Evolutionary conservation across 495 filamentous ascomycete genomes (phyloP).

Genomic region (Bombardia bombarda): DNA sequence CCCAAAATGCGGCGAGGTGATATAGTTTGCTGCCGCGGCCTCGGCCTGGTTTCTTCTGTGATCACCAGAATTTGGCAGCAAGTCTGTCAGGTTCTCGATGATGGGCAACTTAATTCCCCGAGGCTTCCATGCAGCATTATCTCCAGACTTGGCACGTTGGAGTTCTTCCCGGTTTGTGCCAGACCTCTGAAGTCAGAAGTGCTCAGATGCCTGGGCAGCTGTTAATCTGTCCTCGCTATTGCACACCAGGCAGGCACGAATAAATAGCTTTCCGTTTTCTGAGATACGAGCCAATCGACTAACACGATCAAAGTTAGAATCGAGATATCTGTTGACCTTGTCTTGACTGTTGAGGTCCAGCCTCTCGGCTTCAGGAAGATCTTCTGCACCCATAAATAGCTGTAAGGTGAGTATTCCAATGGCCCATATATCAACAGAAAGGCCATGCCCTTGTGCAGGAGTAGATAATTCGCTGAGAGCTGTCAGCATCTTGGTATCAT

Average conservation of each 20-base stretch:
- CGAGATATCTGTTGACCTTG: constrained; percentile 7
- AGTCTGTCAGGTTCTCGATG: constrained; percentile 8
- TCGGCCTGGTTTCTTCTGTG: too few relatives aligned
- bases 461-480: constrained; percentile 15
- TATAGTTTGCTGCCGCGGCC: too few relatives aligned
- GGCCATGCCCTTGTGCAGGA: constrained; percentile 12
- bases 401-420: constrained; percentile 29
- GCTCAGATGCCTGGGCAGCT: constrained; percentile 64
- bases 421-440: constrained; percentile 40
- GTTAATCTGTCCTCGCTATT: constrained; percentile 65
- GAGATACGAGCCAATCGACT: constrained; percentile 67
- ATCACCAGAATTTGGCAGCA: too few relatives aligned
- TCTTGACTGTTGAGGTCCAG: constrained; percentile 9
- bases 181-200: constrained; percentile 43
- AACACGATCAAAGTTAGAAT: constrained; percentile 44
- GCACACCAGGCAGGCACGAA: constrained; percentile 64
- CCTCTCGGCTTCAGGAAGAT: constrained; percentile 3
- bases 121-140: constrained; percentile 9
- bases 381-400: constrained; percentile 13
- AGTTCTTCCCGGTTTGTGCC: constrained; percentile 50
- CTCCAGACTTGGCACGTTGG: constrained; percentile 8
- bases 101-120: constrained; percentile 10
- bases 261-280: constrained; percentile 61
- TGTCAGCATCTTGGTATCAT: not conserved
- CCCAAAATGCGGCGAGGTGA: too few relatives aligned